Percentiles rank a stretch among this genome's conserved stretches.
Evolutionary conservation across 768 basidiomycete genomes (phyloP).

Genomic region (Psilocybe azurescens): DNA sequence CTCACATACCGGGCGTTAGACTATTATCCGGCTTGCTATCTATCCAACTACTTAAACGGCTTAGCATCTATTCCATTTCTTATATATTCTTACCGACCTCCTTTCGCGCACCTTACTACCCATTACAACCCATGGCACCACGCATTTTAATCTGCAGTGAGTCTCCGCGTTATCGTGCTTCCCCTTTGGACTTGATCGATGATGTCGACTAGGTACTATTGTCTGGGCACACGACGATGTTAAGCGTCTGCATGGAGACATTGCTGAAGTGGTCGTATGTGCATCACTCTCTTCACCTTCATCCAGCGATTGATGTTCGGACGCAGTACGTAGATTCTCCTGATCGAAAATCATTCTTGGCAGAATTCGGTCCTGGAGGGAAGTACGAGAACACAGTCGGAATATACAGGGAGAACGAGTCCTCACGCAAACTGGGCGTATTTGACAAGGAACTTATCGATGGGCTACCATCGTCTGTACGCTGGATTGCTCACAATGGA

Average conservation of each 20-base stretch:
- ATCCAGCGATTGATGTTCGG: conserved; percentile 1
- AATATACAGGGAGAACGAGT: conserved; percentile 81
- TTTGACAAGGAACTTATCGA: conserved; percentile 83
- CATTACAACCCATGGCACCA: conserved; percentile 21
- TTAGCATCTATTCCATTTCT: background rate
- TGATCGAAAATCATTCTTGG: conserved; percentile 71
- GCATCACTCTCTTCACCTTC: background rate
- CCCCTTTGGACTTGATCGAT: background rate
- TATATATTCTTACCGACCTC: background rate
- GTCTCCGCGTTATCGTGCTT: conserved; percentile 7
- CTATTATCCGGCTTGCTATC: background rate
- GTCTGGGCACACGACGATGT: conserved; percentile 85
- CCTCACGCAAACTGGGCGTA: conserved; percentile 66
- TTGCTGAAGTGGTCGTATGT: conserved; percentile 82
- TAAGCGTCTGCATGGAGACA: conserved; percentile 61
- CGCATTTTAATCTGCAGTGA: conserved; percentile 45
- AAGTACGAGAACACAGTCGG: conserved; percentile 77
- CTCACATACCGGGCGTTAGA: conserved; percentile 4
- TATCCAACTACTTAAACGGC: conserved; percentile 2
- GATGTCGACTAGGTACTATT: conserved; percentile 55
- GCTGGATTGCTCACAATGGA: conserved; percentile 92
- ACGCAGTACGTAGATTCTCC: conserved; percentile 56
- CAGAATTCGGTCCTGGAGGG: conserved; percentile 63
- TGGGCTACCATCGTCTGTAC: conserved; percentile 67
- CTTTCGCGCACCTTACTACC: too few species aligned